Base-by-base conservation (phyloP, 805 yeast species). In the Candida verbasci region DNA sequence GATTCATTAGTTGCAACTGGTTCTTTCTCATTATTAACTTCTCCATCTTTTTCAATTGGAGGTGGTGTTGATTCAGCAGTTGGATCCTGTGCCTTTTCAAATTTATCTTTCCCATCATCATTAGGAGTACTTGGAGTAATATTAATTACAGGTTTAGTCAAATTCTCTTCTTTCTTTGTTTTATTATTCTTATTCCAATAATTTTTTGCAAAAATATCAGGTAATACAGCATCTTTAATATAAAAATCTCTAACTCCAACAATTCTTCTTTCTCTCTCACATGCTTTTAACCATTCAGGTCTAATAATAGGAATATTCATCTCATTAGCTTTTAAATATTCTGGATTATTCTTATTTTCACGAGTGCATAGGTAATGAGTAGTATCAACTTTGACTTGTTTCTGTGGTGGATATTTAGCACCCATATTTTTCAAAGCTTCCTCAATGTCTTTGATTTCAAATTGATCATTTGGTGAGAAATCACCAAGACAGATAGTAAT, bases 271-370 rank as follows among this genome's bases (percentile, higher is more conserved):
- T 89, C 97, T 29, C 72, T 58, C 49, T 86, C 95, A 65, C 97
- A 93, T 0, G 97, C 96, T 58, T 84, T 82, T 39, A 93, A 67
- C 97, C 97, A 93, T 56, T 93, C 97, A 0, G 98, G 97, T 57
- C 95, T 76, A 18, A 93, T 89, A 26, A 93, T 76, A 2, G 98
- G 98, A 38, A 93, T 87, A 54, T 88, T 93, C 65, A 78, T 76
- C 36, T 82, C 88, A 43, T 74, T 71, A 1, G 97, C 98, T 54
- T 78, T 82, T 43, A 79, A 70, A 64, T 76, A 84, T 58, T 86
- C 89, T 12, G 80, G 71, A 35, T 67, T 60, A n/a, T 86, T 87
- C 28, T 66, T 65, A 33, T 80, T 79, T 42, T 66, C 72, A 35
- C 71, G 46, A 15, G 75, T 71, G 11, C 94, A 82, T n/a, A 93